Conservation (phyloP, 352 stramenopile genomes). For the Elongisporangium anandrum region DNA sequence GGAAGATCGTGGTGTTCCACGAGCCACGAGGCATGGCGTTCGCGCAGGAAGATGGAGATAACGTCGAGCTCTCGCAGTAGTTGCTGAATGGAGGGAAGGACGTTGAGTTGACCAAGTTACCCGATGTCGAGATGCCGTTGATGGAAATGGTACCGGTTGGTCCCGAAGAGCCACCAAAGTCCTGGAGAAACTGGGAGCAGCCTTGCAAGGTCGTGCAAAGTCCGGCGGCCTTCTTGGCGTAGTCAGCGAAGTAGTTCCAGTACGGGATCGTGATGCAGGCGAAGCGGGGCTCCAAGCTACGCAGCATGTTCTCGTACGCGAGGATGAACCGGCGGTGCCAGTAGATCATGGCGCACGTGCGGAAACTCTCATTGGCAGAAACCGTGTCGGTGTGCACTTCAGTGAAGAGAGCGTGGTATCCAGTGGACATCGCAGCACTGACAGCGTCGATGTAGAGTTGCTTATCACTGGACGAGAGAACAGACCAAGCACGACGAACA, state of each 20-base stretch:
- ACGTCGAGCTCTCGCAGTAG: constrained; percentile 53
- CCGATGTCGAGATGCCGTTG: constrained; percentile 13
- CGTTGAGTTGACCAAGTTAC: constrained; percentile 23
- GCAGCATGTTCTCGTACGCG: constrained; percentile 76
- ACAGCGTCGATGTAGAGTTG: constrained; percentile 65
- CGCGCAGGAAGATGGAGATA: constrained; percentile 25
- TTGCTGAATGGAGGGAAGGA: constrained; percentile 22
- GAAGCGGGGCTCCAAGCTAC: constrained; percentile 47
- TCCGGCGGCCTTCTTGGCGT: constrained; percentile 29
- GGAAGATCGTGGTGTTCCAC: constrained; percentile 36
- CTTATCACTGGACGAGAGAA: constrained; percentile 40
- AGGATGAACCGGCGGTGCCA: constrained; percentile 71
- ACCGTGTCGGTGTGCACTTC: constrained; percentile 43
- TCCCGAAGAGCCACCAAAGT: constrained; percentile 47
- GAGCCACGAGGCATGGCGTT: constrained; percentile 49
- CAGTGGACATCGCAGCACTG: constrained; percentile 35
- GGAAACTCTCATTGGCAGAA: constrained; percentile 34
- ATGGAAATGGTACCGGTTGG: constrained; percentile 9
- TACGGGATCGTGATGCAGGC: constrained; percentile 74
- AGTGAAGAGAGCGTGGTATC: constrained; percentile 51
- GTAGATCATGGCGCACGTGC: constrained; percentile 52
- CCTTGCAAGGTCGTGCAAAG: constrained; percentile 36
- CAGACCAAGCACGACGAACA: constrained; percentile 43
- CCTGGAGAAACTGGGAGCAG: constrained; percentile 59
- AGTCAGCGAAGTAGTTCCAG: constrained; percentile 77